phyloP scores from a whole-genome alignment of 2,329 filamentous ascomycete species.

The Zelopaecilomyces penicillatus region DNA sequence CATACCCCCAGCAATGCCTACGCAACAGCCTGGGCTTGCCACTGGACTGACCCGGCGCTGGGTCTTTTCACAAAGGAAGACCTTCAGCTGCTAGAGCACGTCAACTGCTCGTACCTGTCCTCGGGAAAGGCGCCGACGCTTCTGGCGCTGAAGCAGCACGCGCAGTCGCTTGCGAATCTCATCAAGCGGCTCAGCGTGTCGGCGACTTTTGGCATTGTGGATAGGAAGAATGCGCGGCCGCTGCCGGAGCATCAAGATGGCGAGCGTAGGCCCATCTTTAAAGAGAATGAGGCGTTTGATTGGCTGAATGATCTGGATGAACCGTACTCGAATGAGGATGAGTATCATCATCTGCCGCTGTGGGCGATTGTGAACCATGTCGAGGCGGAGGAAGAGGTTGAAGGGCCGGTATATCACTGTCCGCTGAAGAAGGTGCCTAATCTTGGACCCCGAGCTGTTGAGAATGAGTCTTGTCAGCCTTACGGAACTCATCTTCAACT shows the following conservation, averaged over 20 bases:
- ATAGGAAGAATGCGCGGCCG: conserved; percentile 5
- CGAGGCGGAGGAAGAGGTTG: conserved; percentile 30
- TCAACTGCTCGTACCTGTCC: conserved; percentile 52
- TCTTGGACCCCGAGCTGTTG: conserved; percentile 10
- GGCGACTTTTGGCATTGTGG: conserved; percentile 15
- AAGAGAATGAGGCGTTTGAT: conserved; percentile 44
- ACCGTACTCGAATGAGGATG: conserved; percentile 41
- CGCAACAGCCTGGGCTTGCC: conserved; percentile 18
- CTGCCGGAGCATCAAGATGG: not conserved
- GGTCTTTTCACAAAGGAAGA: conserved; percentile 15
- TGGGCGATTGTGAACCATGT: conserved; percentile 39
- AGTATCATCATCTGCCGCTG: conserved; percentile 38
- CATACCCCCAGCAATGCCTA: conserved; percentile 18
- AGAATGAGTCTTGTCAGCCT: conserved; percentile 19
- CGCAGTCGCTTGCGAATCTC: conserved; percentile 46
- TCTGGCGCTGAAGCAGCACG: conserved; percentile 51
- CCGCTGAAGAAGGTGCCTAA: conserved; percentile 28
- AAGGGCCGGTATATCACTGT: conserved; percentile 37
- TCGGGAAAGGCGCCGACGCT: conserved; percentile 45
- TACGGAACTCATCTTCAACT: conserved; percentile 41
- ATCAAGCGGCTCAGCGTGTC: conserved; percentile 40
- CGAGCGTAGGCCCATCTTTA: conserved; percentile 27
- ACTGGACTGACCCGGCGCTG: conserved; percentile 15
- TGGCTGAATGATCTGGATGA: conserved; percentile 44
- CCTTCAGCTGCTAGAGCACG: conserved; percentile 25